Evolutionary conservation across 495 filamentous ascomycete genomes (phyloP).

Genomic region (Penicillium ucsense): DNA sequence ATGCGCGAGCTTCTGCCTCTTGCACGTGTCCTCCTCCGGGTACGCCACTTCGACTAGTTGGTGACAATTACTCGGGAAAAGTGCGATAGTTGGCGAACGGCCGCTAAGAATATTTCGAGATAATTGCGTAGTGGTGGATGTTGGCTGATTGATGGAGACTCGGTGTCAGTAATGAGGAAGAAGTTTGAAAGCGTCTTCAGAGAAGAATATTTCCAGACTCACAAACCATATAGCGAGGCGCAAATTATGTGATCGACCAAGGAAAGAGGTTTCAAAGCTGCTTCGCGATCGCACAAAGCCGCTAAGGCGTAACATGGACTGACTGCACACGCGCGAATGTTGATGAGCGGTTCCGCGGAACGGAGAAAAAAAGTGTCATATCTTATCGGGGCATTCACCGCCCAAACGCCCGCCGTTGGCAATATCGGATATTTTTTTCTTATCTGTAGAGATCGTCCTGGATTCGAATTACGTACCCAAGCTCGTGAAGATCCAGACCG

Average conservation of each 20-base stretch:
- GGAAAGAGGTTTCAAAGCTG: not conserved
- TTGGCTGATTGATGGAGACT: too few species aligned
- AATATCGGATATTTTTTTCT: slow-evolving; percentile 12
- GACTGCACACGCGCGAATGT: not conserved
- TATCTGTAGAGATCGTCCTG: not conserved
- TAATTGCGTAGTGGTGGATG: too few species aligned
- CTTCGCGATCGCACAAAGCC: not conserved
- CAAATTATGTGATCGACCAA: not conserved
- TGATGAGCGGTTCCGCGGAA: not conserved
- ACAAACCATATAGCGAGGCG: too few species aligned
- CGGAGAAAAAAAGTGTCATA: slow-evolving; percentile 13
- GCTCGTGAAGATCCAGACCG: too few species aligned
- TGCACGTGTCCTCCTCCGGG: not conserved
- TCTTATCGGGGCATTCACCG: slow-evolving; percentile 19
- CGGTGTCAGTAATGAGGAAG: too few species aligned
- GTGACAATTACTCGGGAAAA: too few species aligned
- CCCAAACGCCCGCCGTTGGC: slow-evolving; percentile 3
- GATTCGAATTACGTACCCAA: not conserved
- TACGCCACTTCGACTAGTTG: slow-evolving; percentile 9
- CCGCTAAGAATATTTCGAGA: too few species aligned
- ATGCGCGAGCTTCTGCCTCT: slow-evolving; percentile 10
- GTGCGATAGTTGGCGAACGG: too few species aligned
- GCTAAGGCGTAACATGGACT: not conserved
- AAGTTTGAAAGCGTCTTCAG: too few species aligned
- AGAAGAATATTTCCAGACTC: too few species aligned